Evolutionary conservation across 176 grass and related monocot genomes (phyloP), one percentile per base, ranked within the genome.

Genomic region (Elaeis guineensis): DNA sequence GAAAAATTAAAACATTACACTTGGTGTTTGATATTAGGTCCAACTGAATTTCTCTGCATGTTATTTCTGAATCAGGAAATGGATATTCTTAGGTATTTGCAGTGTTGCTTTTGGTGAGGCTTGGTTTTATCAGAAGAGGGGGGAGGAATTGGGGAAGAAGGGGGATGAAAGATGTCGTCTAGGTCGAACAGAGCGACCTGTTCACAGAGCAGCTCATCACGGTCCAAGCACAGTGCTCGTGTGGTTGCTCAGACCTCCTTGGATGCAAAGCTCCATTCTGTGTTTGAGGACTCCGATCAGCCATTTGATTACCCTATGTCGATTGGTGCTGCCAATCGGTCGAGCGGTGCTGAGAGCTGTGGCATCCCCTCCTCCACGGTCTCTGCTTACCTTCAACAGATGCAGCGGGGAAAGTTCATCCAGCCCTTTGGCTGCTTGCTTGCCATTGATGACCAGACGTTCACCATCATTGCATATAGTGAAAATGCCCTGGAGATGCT

Each of bases 401-500:
- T 97, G 65, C 93, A 92, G 79, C 78, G 84, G 8, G 81, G 87
- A 30, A 80, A 80, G 69, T 85, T 70, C 72, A 83, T 97, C 73
- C 93, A 97, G 73, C 84, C 84, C 21, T 91, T 97, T 59, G 93
- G 93, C 3, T 92, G 87, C 65, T 69, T 97, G 63, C 84, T 97
- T 54, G 84, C 93, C 58, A 59, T 97, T 50, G 78, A 92, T 24
- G 68, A 73, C 24, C 81, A 83, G 16, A 80, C 70, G n/a, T 85
- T 97, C 50, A 48, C 77, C 19, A 23, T 97, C 39, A 64, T 97
- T 21, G 87, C 93, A 3, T 97, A 85, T 73, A 97, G 87, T 66
- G 84, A 97, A 70, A 97, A 97, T 61, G 84, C 93, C 58, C 72
- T 87, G 20, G 87, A 92, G 93, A 97, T 97, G 87, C 93, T 97